A percentile compares a stretch with the other conserved stretches of the same genome.
Conservation (phyloP, 768 basidiomycete genomes). For the Lactarius akahatsu region DNA sequence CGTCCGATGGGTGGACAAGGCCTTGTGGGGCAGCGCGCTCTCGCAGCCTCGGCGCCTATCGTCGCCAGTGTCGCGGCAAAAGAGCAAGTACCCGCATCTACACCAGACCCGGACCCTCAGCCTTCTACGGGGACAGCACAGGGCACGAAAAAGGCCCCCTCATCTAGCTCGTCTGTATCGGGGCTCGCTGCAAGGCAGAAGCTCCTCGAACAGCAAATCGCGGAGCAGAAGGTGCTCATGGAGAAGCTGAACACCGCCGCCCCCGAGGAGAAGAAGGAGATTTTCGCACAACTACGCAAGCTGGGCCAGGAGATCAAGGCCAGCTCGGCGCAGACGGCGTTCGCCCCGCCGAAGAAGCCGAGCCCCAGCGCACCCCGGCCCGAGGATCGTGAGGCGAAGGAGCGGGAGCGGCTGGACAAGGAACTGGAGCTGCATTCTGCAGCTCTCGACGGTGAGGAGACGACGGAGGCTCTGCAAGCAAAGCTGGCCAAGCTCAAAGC, state of each 20-base stretch:
- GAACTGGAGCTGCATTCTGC: slow-evolving; percentile 73
- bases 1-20: slow-evolving; percentile 91
- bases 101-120: slow-evolving; percentile 32
- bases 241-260: slow-evolving; percentile 60
- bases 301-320: slow-evolving; percentile 77
- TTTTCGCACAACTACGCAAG: slow-evolving; percentile 73
- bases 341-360: slow-evolving; percentile 34
- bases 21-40: slow-evolving; percentile 66
- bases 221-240: slow-evolving; percentile 88
- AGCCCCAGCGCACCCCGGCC: slow-evolving; percentile 32
- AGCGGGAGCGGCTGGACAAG: slow-evolving; percentile 71
- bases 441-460: slow-evolving; percentile 46
- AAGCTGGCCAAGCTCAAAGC: slow-evolving; percentile 75
- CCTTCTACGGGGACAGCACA: slow-evolving; percentile 34
- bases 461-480: slow-evolving; percentile 68
- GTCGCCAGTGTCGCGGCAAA: slow-evolving; percentile 61
- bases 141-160: slow-evolving; percentile 40
- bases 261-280: slow-evolving; percentile 71
- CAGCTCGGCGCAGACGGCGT: slow-evolving; percentile 33
- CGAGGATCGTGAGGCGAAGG: slow-evolving; percentile 53
- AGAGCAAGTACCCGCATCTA: slow-evolving; percentile 31
- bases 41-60: slow-evolving; percentile 78
- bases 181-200: slow-evolving; percentile 74
- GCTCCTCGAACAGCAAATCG: slow-evolving; percentile 75
- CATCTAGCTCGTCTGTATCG: slow-evolving; percentile 39